A percentile compares a stretch with the other conserved stretches of the same genome.
phyloP scores from a whole-genome alignment of 2,329 filamentous ascomycete species.

The Apiospora phragmitis region DNA sequence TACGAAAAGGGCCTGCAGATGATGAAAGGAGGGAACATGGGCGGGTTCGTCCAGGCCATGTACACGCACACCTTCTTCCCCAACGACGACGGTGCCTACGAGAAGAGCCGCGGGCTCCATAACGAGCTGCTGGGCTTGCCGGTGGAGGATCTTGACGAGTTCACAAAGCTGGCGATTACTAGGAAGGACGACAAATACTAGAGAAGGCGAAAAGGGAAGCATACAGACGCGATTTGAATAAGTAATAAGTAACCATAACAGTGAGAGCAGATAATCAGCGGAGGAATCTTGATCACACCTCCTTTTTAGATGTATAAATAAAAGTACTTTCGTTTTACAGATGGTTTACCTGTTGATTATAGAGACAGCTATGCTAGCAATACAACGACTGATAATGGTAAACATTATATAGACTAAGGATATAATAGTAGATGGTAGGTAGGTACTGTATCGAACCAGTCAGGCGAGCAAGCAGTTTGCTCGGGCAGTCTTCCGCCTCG shows the following conservation, averaged over 20 bases:
- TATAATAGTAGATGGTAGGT: no score
- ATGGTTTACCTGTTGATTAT: neutral
- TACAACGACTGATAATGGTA: no score
- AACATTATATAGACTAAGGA: no score
- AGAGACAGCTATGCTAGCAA: no score
- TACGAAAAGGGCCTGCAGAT: slow-evolving; percentile 46
- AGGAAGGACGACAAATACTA: neutral
- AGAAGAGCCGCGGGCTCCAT: slow-evolving; percentile 1
- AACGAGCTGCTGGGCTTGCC: slow-evolving; percentile 13
- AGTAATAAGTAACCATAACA: neutral
- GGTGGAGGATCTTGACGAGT: slow-evolving; percentile 15
- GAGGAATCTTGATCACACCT: neutral
- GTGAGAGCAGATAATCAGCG: neutral
- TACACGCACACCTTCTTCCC: slow-evolving; percentile 15
- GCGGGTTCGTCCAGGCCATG: slow-evolving; percentile 12
- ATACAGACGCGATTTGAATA: neutral
- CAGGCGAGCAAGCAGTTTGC: no score
- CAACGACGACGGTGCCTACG: slow-evolving; percentile 10
- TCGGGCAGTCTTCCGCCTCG: no score
- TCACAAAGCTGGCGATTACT: slow-evolving; percentile 11
- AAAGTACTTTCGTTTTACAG: neutral
- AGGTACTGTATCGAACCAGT: no score
- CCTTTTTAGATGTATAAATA: slow-evolving; percentile 1
- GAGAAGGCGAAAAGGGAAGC: no score
- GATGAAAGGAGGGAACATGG: neutral